A percentile compares a stretch with the other conserved stretches of the same genome.
Evolutionary conservation across 257 asterid genomes (phyloP).

Genomic region (Penstemon barbatus): DNA sequence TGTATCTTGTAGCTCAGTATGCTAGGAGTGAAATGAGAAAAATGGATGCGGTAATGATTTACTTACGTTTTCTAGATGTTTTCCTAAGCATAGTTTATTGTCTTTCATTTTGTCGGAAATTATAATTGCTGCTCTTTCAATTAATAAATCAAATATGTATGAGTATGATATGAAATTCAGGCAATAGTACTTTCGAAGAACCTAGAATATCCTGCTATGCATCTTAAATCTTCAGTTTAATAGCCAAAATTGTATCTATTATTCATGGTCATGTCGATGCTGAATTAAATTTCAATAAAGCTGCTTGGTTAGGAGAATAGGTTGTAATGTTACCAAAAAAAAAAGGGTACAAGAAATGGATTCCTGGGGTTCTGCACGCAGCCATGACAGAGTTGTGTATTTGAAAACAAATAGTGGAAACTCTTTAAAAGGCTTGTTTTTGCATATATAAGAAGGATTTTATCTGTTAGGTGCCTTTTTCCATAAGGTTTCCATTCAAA

Average conservation of each 20-base stretch:
- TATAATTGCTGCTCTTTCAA: constrained; percentile 3
- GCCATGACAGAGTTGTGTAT: too few species aligned
- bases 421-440: too few species aligned
- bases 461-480: too few species aligned
- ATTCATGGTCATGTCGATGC: constrained; percentile 1
- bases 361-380: too few species aligned
- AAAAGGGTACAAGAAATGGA: too few species aligned
- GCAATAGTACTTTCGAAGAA: not conserved
- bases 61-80: not conserved
- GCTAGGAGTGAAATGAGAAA: constrained; percentile 92
- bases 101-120: constrained; percentile 3
- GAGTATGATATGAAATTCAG: not conserved
- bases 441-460: too few species aligned
- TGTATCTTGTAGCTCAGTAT: constrained; percentile 89
- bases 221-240: too few species aligned
- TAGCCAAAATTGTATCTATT: not conserved
- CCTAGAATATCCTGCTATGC: not conserved
- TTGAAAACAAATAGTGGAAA: too few species aligned
- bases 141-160: not conserved
- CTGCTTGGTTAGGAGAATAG: not conserved
- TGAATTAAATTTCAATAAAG: not conserved
- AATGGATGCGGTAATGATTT: constrained; percentile 81
- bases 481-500: not conserved
- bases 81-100: not conserved
- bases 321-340: too few species aligned